phyloP scores from a whole-genome alignment of 2,329 filamentous ascomycete species.

The Talaromyces sp. region DNA sequence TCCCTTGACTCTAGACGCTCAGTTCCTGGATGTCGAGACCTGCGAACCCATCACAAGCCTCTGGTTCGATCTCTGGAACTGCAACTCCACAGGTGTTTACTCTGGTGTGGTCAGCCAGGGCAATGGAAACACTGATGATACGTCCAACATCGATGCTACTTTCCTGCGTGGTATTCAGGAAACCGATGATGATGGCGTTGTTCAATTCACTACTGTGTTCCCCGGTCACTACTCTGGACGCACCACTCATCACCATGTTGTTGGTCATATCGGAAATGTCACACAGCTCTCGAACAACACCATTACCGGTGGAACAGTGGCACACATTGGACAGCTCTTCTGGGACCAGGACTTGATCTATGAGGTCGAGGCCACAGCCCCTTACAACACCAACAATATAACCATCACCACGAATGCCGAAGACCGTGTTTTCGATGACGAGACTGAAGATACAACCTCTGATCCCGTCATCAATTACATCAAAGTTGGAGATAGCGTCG shows the following conservation, averaged over 20 bases:
- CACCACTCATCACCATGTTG: slow-evolving; percentile 26
- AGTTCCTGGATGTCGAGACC: slow-evolving; percentile 35
- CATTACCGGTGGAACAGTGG: slow-evolving; percentile 44
- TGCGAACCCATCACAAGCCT: slow-evolving; percentile 33
- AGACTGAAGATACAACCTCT: slow-evolving; percentile 42
- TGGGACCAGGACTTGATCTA: slow-evolving; percentile 53
- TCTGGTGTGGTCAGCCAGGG: slow-evolving; percentile 21
- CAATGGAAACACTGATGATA: slow-evolving; percentile 23
- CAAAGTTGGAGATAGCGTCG: slow-evolving; percentile 46
- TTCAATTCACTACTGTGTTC: slow-evolving; percentile 37
- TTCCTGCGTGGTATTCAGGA: slow-evolving; percentile 41
- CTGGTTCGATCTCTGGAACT: slow-evolving; percentile 33
- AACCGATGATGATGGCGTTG: slow-evolving; percentile 38
- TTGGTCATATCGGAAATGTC: slow-evolving; percentile 24
- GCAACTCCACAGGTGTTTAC: slow-evolving; percentile 29
- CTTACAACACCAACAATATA: slow-evolving; percentile 23
- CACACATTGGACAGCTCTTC: slow-evolving; percentile 60
- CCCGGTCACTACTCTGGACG: slow-evolving; percentile 42
- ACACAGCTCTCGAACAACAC: slow-evolving; percentile 24
- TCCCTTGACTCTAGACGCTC: slow-evolving; percentile 33
- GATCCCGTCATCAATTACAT: slow-evolving; percentile 54
- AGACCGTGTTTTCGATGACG: slow-evolving; percentile 41
- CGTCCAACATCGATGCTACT: slow-evolving; percentile 32
- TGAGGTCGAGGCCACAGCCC: slow-evolving; percentile 42
- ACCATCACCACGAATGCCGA: slow-evolving; percentile 33